phyloP scores from a whole-genome alignment of 1,284 basidiomycete species.

The Puccinia coronata region DNA sequence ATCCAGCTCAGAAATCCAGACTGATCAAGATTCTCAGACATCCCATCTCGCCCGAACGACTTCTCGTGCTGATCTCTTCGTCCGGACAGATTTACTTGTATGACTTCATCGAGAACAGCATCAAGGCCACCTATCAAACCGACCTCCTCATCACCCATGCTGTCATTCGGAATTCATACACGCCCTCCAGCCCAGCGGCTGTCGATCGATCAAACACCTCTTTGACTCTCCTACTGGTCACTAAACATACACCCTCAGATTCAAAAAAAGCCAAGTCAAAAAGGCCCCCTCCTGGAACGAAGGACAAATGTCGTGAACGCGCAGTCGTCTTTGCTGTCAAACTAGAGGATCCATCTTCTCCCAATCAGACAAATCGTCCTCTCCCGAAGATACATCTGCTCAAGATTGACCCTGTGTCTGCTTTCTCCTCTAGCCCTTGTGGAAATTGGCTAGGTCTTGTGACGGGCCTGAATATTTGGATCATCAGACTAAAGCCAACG shows the following conservation, averaged over 20 bases:
- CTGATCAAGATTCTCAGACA: slow-evolving; percentile 40
- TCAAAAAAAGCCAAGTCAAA: neutral
- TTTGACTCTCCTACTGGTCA: slow-evolving; percentile 14
- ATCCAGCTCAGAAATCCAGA: slow-evolving; percentile 5
- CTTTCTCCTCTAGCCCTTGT: slow-evolving; percentile 32
- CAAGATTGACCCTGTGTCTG: slow-evolving; percentile 19
- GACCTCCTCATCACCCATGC: slow-evolving; percentile 9
- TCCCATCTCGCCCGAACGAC: slow-evolving; percentile 31
- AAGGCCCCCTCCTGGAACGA: neutral
- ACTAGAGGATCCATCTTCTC: neutral
- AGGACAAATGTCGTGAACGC: neutral
- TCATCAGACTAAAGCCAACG: slow-evolving; percentile 20
- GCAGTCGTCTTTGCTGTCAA: slow-evolving; percentile 31
- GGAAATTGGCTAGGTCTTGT: slow-evolving; percentile 45
- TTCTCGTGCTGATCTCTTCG: slow-evolving; percentile 38
- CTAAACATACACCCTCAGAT: neutral
- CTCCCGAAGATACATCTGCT: slow-evolving; percentile 5
- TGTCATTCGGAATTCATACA: neutral
- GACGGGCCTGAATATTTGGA: slow-evolving; percentile 34
- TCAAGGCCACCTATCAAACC: slow-evolving; percentile 31
- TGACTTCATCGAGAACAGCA: slow-evolving; percentile 17
- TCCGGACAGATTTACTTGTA: slow-evolving; percentile 36
- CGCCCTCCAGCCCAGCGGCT: neutral
- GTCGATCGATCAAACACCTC: slow-evolving; percentile 12
- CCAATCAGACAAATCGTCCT: neutral